Evolutionary conservation across 129 eudicot genomes (phyloP).

Genomic region (carrot (Daucus carota)): DNA sequence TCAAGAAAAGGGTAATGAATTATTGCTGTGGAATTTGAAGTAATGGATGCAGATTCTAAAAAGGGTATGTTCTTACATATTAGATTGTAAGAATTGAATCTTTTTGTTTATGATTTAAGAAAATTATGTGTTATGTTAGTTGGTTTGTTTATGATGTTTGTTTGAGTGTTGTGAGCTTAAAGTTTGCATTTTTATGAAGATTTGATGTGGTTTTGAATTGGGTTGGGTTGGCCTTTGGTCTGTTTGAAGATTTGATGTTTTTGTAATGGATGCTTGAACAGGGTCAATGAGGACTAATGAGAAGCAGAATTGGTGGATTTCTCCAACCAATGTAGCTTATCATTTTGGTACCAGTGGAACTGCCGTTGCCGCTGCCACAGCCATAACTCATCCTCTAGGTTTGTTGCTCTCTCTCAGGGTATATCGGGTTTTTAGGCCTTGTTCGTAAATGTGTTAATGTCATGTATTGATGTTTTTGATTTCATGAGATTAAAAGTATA

Average conservation of each 20-base stretch:
- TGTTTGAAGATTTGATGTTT: too few relatives aligned
- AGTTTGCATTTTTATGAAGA: background rate
- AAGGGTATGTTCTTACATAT: slow-evolving; percentile 25
- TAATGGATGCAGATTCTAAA: slow-evolving; percentile 25
- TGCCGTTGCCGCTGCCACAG: slow-evolving; percentile 92
- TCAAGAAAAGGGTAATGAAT: slow-evolving; percentile 14
- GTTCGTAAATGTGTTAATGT: background rate
- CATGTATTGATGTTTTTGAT: background rate
- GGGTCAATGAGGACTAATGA: slow-evolving; percentile 32
- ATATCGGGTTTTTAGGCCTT: background rate
- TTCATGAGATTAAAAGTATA: background rate
- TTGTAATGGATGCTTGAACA: slow-evolving; percentile 7
- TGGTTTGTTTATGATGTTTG: background rate
- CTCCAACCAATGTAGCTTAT: slow-evolving; percentile 52
- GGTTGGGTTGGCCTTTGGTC: background rate
- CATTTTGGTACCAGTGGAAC: slow-evolving; percentile 96
- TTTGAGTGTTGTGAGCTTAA: background rate
- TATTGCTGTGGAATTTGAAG: slow-evolving; percentile 12
- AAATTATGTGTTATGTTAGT: background rate
- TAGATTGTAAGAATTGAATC: background rate
- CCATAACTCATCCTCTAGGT: slow-evolving; percentile 93
- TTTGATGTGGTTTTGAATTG: background rate
- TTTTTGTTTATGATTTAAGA: background rate
- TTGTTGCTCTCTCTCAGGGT: slow-evolving; percentile 17
- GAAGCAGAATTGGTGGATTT: slow-evolving; percentile 39